These are phyloP conservation scores for Picochlorum sp. DNA, from an alignment of 139 green algal species.

Conservation along the genomic window DNA sequence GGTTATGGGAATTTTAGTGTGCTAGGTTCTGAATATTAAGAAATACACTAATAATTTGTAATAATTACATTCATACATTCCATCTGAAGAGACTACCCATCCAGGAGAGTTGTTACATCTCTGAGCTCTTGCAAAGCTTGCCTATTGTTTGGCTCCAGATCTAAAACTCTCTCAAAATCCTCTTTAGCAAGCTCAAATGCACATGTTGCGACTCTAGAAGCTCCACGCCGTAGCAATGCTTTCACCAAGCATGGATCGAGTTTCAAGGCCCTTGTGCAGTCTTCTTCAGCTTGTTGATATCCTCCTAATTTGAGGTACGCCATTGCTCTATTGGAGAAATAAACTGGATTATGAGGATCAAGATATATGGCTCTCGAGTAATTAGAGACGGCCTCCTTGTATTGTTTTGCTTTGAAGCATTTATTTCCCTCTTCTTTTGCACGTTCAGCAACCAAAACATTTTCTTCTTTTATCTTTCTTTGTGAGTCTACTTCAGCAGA, in stretches of 20 bases:
- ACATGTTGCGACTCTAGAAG: slow-evolving; percentile 13
- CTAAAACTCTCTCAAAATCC: slow-evolving; percentile 36
- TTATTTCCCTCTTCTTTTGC: slow-evolving; percentile 30
- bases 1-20: too few relatives aligned
- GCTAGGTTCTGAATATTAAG: too few relatives aligned
- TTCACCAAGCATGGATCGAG: slow-evolving; percentile 31
- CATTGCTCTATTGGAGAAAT: slow-evolving; percentile 37
- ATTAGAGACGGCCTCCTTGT: slow-evolving; percentile 21
- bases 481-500: not conserved
- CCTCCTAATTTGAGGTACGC: slow-evolving; percentile 23
- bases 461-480: not conserved
- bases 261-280: slow-evolving; percentile 27
- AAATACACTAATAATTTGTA: not conserved
- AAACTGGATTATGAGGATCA: slow-evolving; percentile 20
- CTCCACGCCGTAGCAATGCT: slow-evolving; percentile 30
- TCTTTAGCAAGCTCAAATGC: not conserved
- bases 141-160: slow-evolving; percentile 37
- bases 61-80: not conserved
- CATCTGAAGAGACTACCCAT: not conserved
- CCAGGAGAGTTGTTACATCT: not conserved
- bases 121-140: slow-evolving; percentile 33
- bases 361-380: slow-evolving; percentile 27
- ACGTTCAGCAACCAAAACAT: not conserved
- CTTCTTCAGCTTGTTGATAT: slow-evolving; percentile 24
- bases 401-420: slow-evolving; percentile 21